These are phyloP conservation scores for Magnolia officinalis DNA, from an alignment of 164 flowering plant genomes.

Conservation along the genomic window DNA sequence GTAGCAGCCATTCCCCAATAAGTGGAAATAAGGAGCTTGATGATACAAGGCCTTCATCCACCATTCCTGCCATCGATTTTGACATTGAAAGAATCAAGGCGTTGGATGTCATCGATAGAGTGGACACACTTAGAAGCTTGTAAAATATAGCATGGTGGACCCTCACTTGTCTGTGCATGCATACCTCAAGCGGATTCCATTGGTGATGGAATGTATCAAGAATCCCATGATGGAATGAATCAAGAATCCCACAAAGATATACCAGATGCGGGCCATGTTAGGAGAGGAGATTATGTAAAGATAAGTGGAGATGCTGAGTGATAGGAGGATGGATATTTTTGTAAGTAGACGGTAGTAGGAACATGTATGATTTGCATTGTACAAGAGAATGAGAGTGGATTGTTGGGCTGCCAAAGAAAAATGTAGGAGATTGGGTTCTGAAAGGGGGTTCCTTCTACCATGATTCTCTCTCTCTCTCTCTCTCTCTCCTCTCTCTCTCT, in stretches of 20 bases:
- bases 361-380: neutral
- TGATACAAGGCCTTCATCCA: slow-evolving; percentile 32
- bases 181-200: neutral
- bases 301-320: neutral
- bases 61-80: slow-evolving; percentile 67
- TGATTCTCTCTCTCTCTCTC: too few species aligned
- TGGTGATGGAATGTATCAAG: neutral
- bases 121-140: slow-evolving; percentile 51
- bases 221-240: neutral
- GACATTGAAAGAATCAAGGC: slow-evolving; percentile 78
- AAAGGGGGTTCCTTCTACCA: neutral
- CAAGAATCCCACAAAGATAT: neutral
- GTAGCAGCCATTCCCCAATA: slow-evolving; percentile 76
- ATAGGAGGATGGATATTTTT: neutral
- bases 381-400: slow-evolving; percentile 1
- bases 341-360: slow-evolving; percentile 1
- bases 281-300: neutral
- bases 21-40: slow-evolving; percentile 46
- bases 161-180: neutral
- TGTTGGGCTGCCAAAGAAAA: neutral
- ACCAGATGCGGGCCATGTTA: neutral
- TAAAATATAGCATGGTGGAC: neutral
- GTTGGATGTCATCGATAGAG: slow-evolving; percentile 88
- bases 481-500: too few species aligned
- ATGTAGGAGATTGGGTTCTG: neutral